Conservation (phyloP, 441 rosid genomes). For the Corymbia citriodora region DNA sequence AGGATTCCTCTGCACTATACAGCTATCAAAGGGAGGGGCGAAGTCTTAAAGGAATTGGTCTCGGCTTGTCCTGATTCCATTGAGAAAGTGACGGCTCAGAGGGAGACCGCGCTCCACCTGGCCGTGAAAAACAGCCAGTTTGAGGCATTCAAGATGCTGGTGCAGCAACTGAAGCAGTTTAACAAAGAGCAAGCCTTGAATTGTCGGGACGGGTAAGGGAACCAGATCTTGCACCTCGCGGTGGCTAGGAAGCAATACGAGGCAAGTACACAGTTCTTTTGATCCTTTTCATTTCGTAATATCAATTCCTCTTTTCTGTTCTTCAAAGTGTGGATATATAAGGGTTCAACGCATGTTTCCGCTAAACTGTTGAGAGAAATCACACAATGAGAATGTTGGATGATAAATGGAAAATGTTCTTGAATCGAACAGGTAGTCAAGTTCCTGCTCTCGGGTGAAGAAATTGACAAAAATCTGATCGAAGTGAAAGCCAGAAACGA, state of each 20-base stretch:
- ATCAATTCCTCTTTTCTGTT: too few species aligned
- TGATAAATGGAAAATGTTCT: too few species aligned
- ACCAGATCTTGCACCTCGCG: constrained; percentile 18
- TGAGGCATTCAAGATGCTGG: not conserved
- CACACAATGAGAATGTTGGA: too few species aligned
- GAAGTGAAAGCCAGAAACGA: not conserved
- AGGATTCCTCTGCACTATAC: not conserved
- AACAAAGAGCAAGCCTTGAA: not conserved
- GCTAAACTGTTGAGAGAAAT: too few species aligned
- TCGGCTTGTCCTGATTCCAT: not conserved
- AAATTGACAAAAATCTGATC: not conserved
- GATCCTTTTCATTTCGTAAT: not conserved
- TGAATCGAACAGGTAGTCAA: not conserved
- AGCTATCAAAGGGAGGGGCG: not conserved
- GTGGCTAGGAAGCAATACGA: not conserved
- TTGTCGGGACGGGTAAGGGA: constrained; percentile 4
- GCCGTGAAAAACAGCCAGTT: not conserved
- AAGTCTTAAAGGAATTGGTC: not conserved
- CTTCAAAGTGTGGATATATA: not conserved
- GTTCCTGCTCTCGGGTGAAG: not conserved
- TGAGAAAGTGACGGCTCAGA: not conserved
- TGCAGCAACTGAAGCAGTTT: not conserved
- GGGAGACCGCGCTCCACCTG: not conserved
- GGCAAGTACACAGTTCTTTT: not conserved
- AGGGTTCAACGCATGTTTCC: too few species aligned